phyloP scores from a whole-genome alignment of 2,329 filamentous ascomycete species.

The Penicillium glabrum region DNA sequence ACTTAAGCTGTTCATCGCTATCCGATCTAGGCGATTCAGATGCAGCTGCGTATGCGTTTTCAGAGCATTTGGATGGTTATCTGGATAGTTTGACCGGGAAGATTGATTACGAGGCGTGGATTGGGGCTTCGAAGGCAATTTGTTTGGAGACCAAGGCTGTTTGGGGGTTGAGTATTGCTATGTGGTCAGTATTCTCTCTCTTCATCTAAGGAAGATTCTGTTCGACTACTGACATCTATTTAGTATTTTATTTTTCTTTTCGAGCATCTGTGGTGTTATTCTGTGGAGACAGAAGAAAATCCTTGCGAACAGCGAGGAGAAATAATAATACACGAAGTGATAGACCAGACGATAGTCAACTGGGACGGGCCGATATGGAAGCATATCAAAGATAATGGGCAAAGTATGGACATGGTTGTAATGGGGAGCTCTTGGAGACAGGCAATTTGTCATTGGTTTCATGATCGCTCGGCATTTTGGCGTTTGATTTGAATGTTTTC shows the following conservation, averaged over 20 bases:
- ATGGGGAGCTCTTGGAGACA: background rate
- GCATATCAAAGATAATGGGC: background rate
- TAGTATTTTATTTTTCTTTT: slow-evolving; percentile 67
- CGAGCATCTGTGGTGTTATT: slow-evolving; percentile 57
- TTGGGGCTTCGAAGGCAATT: slow-evolving; percentile 61
- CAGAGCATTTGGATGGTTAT: slow-evolving; percentile 53
- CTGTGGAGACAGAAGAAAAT: slow-evolving; percentile 63
- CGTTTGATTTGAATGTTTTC: background rate
- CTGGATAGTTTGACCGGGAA: slow-evolving; percentile 52
- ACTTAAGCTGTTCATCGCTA: slow-evolving; percentile 67
- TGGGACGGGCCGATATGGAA: background rate
- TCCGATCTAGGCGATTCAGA: slow-evolving; percentile 47
- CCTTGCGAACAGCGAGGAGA: slow-evolving; percentile 18
- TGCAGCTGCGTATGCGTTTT: slow-evolving; percentile 55
- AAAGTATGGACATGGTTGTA: background rate
- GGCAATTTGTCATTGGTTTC: background rate
- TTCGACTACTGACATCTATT: background rate
- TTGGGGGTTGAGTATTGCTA: slow-evolving; percentile 80
- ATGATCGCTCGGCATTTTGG: background rate
- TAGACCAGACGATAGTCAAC: background rate
- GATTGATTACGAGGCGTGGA: slow-evolving; percentile 55
- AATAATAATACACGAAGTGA: background rate
- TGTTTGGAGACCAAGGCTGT: slow-evolving; percentile 84
- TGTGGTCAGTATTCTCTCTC: slow-evolving; percentile 55
- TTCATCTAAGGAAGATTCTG: no score